Evolutionary conservation across 1,284 basidiomycete genomes (phyloP).

Genomic region (Pseudozyma hubeiensis): DNA sequence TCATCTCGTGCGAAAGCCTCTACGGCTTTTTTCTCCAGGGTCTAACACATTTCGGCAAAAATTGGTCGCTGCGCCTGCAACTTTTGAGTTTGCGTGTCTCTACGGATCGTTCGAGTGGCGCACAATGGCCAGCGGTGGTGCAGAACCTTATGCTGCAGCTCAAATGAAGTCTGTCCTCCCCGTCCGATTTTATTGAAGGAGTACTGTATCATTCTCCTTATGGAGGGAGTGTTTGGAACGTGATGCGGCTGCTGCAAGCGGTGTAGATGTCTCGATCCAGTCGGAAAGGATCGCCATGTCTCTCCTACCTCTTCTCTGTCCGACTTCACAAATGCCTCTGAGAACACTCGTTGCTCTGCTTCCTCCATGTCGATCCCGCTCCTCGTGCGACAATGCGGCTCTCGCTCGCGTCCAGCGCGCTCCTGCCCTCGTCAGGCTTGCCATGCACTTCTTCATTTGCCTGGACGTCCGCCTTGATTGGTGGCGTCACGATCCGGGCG

Average conservation of each 20-base stretch:
- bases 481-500: conserved; percentile 27
- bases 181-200: too few relatives aligned
- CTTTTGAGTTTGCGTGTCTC: conserved; percentile 6
- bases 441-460: conserved; percentile 29
- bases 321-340: too few relatives aligned
- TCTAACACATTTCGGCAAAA: conserved; percentile 2
- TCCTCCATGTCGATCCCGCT: conserved; percentile 4
- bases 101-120: conserved; percentile 18
- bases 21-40: not conserved
- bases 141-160: not conserved
- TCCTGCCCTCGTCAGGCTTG: conserved; percentile 1
- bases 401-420: not conserved
- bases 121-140: not conserved
- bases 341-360: not conserved
- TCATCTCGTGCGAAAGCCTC: conserved; percentile 12
- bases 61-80: conserved; percentile 1
- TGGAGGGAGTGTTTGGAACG: too few relatives aligned
- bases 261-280: too few relatives aligned
- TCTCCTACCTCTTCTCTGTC: too few relatives aligned
- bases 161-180: not conserved
- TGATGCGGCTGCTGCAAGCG: too few relatives aligned
- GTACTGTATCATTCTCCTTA: too few relatives aligned
- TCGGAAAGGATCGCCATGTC: too few relatives aligned
- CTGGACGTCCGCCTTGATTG: conserved; percentile 37
- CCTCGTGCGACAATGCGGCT: not conserved